A percentile compares a stretch with the other conserved stretches of the same genome.
Evolutionary conservation across 2,329 filamentous ascomycete species (phyloP).

Genomic region (Zymoseptoria tritici): DNA sequence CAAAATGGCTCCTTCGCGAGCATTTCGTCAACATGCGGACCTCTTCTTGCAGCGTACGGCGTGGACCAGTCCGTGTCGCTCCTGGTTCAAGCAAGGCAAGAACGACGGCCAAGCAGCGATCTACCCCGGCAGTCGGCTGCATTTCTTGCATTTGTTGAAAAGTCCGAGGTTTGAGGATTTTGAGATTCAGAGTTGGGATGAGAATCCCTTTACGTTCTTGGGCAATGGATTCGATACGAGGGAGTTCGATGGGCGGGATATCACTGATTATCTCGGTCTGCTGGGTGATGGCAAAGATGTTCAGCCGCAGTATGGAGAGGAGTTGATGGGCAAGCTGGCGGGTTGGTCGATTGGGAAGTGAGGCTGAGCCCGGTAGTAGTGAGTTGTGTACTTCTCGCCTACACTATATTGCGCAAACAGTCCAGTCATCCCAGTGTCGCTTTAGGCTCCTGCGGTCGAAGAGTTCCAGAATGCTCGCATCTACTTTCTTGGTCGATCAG

Average conservation of each 20-base stretch:
- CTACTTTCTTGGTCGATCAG: no score
- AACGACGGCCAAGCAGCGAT: constrained; percentile 33
- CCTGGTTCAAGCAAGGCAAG: constrained; percentile 34
- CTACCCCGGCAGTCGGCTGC: constrained; percentile 33
- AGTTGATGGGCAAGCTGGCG: constrained; percentile 33
- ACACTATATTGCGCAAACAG: background rate
- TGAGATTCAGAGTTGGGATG: constrained; percentile 35
- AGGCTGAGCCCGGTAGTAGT: background rate
- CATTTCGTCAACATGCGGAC: constrained; percentile 36
- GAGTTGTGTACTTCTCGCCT: background rate
- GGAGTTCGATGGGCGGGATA: constrained; percentile 42
- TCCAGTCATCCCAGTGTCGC: background rate
- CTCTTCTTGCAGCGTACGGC: constrained; percentile 34
- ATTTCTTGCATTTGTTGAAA: constrained; percentile 34
- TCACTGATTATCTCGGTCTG: constrained; percentile 39
- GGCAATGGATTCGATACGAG: constrained; percentile 39
- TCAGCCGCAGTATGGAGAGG: constrained; percentile 36
- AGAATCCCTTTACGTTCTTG: constrained; percentile 36
- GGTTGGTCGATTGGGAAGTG: constrained; percentile 26
- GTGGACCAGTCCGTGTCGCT: constrained; percentile 29
- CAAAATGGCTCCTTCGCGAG: constrained; percentile 23
- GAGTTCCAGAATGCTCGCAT: no score
- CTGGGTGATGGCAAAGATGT: constrained; percentile 33
- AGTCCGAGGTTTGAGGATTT: constrained; percentile 36
- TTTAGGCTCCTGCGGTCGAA: no score